Evolutionary conservation across 2,329 filamentous ascomycete genomes (phyloP).

Genomic region (Rasamsonia emersonii): DNA sequence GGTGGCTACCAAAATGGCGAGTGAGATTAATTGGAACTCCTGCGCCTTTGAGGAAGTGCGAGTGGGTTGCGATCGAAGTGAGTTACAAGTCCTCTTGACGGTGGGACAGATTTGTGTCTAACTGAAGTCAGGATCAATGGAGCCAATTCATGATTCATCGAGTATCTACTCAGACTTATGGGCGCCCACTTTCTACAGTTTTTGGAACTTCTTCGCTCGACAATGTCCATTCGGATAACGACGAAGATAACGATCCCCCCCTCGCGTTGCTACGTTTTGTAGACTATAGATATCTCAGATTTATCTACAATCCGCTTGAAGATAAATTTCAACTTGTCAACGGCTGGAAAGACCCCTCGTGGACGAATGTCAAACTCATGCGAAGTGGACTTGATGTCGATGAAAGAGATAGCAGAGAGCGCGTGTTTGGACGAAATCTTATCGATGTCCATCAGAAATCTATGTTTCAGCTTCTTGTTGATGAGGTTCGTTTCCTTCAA

Average conservation of each 20-base stretch:
- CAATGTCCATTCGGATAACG: constrained; percentile 54
- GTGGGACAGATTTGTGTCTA: too few relatives aligned
- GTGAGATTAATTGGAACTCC: constrained; percentile 64
- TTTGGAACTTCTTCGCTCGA: constrained; percentile 45
- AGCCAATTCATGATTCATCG: constrained; percentile 75
- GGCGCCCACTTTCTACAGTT: constrained; percentile 55
- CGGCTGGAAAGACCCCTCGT: constrained; percentile 89
- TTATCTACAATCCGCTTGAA: constrained; percentile 80
- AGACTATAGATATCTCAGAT: constrained; percentile 89
- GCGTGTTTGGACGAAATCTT: constrained; percentile 80
- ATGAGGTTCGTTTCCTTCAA: constrained; percentile 60
- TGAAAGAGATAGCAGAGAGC: constrained; percentile 71
- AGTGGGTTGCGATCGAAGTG: constrained; percentile 88
- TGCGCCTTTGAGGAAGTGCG: constrained; percentile 61
- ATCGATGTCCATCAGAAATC: constrained; percentile 93
- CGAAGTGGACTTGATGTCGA: constrained; percentile 78
- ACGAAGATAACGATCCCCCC: constrained; percentile 66
- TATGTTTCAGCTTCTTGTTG: constrained; percentile 69
- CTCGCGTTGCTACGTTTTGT: constrained; percentile 66
- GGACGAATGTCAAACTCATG: constrained; percentile 68
- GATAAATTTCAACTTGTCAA: constrained; percentile 82
- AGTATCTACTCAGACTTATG: constrained; percentile 53
- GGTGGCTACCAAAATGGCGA: constrained; percentile 86
- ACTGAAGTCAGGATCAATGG: constrained; percentile 70
- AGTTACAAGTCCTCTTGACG: too few relatives aligned